phyloP scores from a whole-genome alignment of 106 monocot species.

The Dendrobium catenatum region DNA sequence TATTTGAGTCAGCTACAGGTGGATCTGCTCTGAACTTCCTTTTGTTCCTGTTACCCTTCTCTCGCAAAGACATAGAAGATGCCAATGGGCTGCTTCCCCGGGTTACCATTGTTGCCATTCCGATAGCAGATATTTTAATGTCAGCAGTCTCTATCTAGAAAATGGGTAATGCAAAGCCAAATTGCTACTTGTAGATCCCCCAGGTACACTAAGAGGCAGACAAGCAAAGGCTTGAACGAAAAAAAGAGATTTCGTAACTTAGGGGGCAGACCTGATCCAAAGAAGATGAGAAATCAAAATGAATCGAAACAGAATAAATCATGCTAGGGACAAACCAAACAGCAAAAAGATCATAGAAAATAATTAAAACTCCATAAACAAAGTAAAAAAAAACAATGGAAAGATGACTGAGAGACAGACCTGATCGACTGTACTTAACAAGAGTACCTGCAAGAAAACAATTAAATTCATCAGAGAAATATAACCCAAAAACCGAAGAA shows the following conservation, averaged over 20 bases:
- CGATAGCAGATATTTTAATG: neutral
- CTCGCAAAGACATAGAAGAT: constrained; percentile 42
- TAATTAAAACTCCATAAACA: neutral
- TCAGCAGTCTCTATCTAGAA: neutral
- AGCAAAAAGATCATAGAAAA: neutral
- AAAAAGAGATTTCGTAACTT: neutral
- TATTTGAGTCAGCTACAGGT: constrained; percentile 30
- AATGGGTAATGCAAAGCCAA: neutral
- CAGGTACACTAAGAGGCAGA: neutral
- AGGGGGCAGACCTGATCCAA: neutral
- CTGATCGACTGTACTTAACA: neutral
- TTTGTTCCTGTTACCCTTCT: constrained; percentile 72
- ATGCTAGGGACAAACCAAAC: neutral
- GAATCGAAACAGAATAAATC: neutral
- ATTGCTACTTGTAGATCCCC: neutral
- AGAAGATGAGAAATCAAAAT: constrained; percentile 1
- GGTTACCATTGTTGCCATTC: constrained; percentile 60
- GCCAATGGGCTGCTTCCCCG: constrained; percentile 27
- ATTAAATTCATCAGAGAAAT: neutral
- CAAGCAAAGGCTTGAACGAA: neutral
- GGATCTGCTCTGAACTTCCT: constrained; percentile 80
- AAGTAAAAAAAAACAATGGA: neutral
- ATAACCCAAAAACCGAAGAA: neutral
- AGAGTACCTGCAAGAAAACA: neutral
- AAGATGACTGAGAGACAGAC: neutral